Percentiles rank a stretch among this genome's conserved stretches.
Conservation (phyloP, 2,329 filamentous ascomycete species). For the Penicillium sp. region DNA sequence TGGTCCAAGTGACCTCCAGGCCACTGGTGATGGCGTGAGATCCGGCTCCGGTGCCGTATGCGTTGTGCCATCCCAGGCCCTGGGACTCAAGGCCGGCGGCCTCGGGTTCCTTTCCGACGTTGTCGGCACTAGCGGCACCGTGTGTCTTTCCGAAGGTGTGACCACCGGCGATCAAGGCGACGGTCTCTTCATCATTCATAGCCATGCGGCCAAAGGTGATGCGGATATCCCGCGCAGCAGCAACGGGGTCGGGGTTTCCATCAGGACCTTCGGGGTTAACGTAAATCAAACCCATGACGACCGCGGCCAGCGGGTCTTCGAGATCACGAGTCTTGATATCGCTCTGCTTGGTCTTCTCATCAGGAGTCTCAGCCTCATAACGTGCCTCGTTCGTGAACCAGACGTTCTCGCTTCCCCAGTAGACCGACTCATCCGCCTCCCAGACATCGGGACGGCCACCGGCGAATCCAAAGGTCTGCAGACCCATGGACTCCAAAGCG, state of each 20-base stretch:
- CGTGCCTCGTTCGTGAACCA: slow-evolving; percentile 69
- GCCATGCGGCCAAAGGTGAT: slow-evolving; percentile 76
- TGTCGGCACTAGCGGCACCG: slow-evolving; percentile 64
- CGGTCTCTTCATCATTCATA: slow-evolving; percentile 82
- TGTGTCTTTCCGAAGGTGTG: slow-evolving; percentile 82
- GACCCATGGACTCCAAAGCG: slow-evolving; percentile 74
- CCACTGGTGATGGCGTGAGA: slow-evolving; percentile 73
- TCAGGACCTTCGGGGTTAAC: slow-evolving; percentile 80
- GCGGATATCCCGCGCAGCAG: slow-evolving; percentile 71
- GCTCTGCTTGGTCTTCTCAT: slow-evolving; percentile 40
- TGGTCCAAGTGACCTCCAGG: slow-evolving; percentile 78
- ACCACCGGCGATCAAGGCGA: slow-evolving; percentile 75
- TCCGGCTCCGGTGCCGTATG: slow-evolving; percentile 66
- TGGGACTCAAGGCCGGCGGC: slow-evolving; percentile 65
- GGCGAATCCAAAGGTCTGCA: slow-evolving; percentile 72
- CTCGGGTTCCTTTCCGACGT: slow-evolving; percentile 69
- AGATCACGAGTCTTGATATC: slow-evolving; percentile 64
- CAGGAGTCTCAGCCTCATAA: slow-evolving; percentile 55
- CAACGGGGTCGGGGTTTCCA: slow-evolving; percentile 68
- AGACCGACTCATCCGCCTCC: slow-evolving; percentile 73
- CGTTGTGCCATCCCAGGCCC: slow-evolving; percentile 73
- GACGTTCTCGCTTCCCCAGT: slow-evolving; percentile 75
- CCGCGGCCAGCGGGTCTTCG: slow-evolving; percentile 67
- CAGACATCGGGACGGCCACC: slow-evolving; percentile 72
- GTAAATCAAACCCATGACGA: slow-evolving; percentile 78